Conservation (phyloP, 768 basidiomycete species). For the Suillus cothurnatus region DNA sequence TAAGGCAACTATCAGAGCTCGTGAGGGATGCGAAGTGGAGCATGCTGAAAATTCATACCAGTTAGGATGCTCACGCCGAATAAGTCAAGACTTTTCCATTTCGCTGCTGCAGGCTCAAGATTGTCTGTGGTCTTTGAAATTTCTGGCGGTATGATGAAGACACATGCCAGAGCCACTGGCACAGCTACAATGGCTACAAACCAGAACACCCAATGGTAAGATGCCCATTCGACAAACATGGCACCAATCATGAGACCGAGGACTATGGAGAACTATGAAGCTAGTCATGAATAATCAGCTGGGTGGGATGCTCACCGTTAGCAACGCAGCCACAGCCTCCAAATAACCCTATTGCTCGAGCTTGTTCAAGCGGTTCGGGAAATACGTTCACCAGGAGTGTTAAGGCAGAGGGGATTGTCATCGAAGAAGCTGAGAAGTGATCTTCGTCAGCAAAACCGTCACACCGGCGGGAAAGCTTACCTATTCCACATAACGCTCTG, state of each 20-base stretch:
- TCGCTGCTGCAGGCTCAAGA: constrained; percentile 8
- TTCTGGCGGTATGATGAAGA: constrained; percentile 38
- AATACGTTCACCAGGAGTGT: constrained; percentile 52
- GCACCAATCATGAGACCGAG: constrained; percentile 48
- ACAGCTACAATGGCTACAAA: constrained; percentile 43
- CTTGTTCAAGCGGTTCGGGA: constrained; percentile 47
- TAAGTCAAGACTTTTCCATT: constrained; percentile 38
- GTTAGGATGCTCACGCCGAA: constrained; percentile 42
- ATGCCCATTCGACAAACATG: constrained; percentile 40
- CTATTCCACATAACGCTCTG: constrained; percentile 52
- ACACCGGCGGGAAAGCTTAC: constrained; percentile 25
- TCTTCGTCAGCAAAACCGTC: constrained; percentile 5
- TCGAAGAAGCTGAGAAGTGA: constrained; percentile 40
- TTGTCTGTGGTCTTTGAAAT: constrained; percentile 6
- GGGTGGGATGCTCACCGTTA: constrained; percentile 34
- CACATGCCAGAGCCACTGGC: constrained; percentile 32
- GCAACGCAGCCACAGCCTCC: constrained; percentile 49
- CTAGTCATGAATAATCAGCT: background rate
- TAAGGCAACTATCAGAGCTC: constrained; percentile 23
- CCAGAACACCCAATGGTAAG: constrained; percentile 57
- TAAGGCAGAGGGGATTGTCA: constrained; percentile 55
- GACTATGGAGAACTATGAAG: constrained; percentile 26
- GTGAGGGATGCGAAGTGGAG: background rate
- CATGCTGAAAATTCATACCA: constrained; percentile 22
- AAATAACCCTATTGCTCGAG: constrained; percentile 49